Evolutionary conservation across 306 rosid genomes (phyloP), one percentile per base, ranked within the genome.

Genomic region (Pyrus communis): DNA sequence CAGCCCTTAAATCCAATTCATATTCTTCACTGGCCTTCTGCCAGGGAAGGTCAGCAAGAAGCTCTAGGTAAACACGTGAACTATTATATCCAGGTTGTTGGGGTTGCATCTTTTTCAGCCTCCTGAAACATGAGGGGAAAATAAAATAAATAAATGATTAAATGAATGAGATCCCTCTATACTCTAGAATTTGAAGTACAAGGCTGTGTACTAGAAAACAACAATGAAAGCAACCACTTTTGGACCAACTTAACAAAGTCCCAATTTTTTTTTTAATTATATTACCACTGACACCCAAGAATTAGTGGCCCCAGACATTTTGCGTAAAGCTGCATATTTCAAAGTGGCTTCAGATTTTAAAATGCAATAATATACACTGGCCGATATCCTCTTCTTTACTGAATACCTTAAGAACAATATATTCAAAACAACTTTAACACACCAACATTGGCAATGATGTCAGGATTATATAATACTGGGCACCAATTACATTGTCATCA

Each of bases 11-110:
- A 85, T 95, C 97, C 74, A 92, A 79, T 65, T 92, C 97, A 76
- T 46, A 88, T 81, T 90, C 99, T 83, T 92, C 91, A 79, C 90
- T 88, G 66, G 86, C 86, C 81, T 88, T 90, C 80, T 92, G 83
- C 99, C 99, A 95, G 58, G 99, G 99, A 23, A 95, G 86, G 73
- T 95, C 99, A 82, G 97, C 95, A 77, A 95, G 97, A 85, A 95
- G 97, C 79, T 95, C 99, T 79, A 95, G 89, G 85, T 95, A 92
- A 75, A 89, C 92, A 76, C 88, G 93, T 81, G 96, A 95, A 86
- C 97, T 95, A 76, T 74, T 90, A 83, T 95, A 95, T 65, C 97
- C 99, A 66, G 97, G 99, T 75, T 95, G 99, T 85, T 92, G 99
- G 77, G 99, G 99, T 80, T 95, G 97, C 99, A 92, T 95, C 83